Conservation (phyloP, 2,329 filamentous ascomycete species). For the Zymoseptoria pseudotritici region DNA sequence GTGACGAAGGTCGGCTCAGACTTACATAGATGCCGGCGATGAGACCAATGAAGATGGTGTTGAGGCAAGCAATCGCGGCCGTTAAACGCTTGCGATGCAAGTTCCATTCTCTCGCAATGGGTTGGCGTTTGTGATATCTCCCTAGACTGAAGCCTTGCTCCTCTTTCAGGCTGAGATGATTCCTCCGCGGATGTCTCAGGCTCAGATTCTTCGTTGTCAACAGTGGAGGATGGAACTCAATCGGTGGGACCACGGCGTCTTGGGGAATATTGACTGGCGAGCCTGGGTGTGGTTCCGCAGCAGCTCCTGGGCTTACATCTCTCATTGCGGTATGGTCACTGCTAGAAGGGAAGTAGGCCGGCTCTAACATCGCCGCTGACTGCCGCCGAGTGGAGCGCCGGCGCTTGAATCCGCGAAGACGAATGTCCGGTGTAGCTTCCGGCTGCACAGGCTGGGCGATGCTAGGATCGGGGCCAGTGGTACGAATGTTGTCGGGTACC, state of each 20-base stretch:
- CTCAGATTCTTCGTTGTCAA: constrained; percentile 15
- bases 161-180: constrained; percentile 28
- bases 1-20: background rate
- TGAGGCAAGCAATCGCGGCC: constrained; percentile 62
- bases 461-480: background rate
- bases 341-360: background rate
- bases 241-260: background rate
- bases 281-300: background rate
- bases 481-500: background rate
- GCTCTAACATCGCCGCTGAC: background rate
- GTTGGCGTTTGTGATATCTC: constrained; percentile 49
- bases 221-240: background rate
- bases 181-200: constrained; percentile 26
- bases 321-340: background rate
- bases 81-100: constrained; percentile 59
- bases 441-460: background rate
- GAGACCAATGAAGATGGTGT: constrained; percentile 63
- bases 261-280: background rate
- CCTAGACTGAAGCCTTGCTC: constrained; percentile 36
- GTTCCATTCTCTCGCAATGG: constrained; percentile 67
- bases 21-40: constrained; percentile 63
- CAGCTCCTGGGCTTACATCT: background rate
- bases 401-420: background rate
- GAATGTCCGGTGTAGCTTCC: background rate
- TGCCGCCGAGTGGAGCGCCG: background rate